Base-by-base conservation (phyloP, 257 asterid species). In the Rhazya stricta region DNA sequence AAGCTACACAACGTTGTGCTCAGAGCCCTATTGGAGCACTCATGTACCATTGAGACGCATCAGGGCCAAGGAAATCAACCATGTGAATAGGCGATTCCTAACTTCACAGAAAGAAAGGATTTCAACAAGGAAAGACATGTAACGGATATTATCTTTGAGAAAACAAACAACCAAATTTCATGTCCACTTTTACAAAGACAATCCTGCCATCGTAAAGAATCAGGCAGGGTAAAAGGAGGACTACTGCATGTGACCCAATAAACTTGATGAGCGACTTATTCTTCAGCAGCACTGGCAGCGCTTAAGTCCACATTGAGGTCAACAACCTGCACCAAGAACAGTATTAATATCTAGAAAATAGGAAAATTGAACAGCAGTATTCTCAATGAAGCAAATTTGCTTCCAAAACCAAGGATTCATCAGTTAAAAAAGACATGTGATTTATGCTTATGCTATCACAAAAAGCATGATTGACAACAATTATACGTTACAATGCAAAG, bases 251-350 rank as follows among this genome's bases (percentile, higher is more conserved):
- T 46, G 80, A 60, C 36, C 21, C 67, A 51, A 72, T 42, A 77
- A 50, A 42, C 36, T 54, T 62, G 21, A 54, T 56, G 81, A 53
- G 67, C 50, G 43, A 69, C 69, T 85, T 83, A 82, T 80, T 82
- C 88, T 82, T 85, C 88, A 23, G 88, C 88, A 23, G 86, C 88
- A 70, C 83, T 85, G 41, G 88, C 88, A 54, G 85, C 83, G 76
- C 85, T 82, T 61, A 85, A 76, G 72, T 85, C 88, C 80, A 85
- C 88, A 37, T 85, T 80, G 53, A 85, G 85, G 76, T 85, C 86
- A 66, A 85, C 82, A 73, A 66, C 81, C 88, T 85, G 78, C 37
- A 71, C 25, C 65, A 70, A 32, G 45, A 27, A 53, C 21, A 63
- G 16, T 12, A 9, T 15, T 60, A 29, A 29, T 60, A 60, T 60